These are phyloP conservation scores for Colletotrichum salicis DNA, from an alignment of 2,329 filamentous ascomycete species.

Conservation along the genomic window DNA sequence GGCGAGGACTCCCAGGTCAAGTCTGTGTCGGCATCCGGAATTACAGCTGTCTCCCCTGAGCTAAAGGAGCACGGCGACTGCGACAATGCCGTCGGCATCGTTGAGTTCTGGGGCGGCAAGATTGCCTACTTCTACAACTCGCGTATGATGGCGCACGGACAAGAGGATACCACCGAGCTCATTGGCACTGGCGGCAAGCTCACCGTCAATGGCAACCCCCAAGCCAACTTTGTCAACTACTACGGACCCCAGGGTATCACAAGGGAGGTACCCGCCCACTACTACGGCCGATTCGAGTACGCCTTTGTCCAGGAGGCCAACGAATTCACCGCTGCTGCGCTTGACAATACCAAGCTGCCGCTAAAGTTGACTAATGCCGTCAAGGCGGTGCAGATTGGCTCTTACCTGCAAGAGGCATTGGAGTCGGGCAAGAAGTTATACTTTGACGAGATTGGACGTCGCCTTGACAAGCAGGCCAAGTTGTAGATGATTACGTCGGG, in stretches of 20 bases:
- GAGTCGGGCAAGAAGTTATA: conserved; percentile 65
- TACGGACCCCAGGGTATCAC: conserved; percentile 64
- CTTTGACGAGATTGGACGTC: conserved; percentile 64
- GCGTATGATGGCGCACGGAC: conserved; percentile 75
- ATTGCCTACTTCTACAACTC: conserved; percentile 73
- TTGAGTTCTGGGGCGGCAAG: conserved; percentile 71
- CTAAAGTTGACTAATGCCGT: conserved; percentile 68
- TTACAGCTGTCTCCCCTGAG: conserved; percentile 46
- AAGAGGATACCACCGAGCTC: conserved; percentile 74
- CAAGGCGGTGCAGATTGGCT: conserved; percentile 70
- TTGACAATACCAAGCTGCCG: conserved; percentile 66
- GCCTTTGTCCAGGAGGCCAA: conserved; percentile 72
- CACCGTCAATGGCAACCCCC: conserved; percentile 68
- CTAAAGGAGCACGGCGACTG: conserved; percentile 45
- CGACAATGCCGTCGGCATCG: conserved; percentile 59
- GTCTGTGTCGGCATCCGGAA: conserved; percentile 44
- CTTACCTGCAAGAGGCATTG: conserved; percentile 67
- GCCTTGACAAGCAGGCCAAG: conserved; percentile 51
- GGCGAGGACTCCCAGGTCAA: conserved; percentile 45
- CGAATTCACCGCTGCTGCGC: conserved; percentile 69
- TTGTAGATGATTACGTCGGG: conserved; percentile 40
- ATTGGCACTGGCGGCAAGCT: conserved; percentile 75
- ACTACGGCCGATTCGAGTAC: conserved; percentile 71
- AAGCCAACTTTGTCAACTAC: conserved; percentile 64
- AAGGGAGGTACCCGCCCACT: conserved; percentile 68